phyloP scores from a whole-genome alignment of 768 basidiomycete genomes.

The Termitomyces sp. region DNA sequence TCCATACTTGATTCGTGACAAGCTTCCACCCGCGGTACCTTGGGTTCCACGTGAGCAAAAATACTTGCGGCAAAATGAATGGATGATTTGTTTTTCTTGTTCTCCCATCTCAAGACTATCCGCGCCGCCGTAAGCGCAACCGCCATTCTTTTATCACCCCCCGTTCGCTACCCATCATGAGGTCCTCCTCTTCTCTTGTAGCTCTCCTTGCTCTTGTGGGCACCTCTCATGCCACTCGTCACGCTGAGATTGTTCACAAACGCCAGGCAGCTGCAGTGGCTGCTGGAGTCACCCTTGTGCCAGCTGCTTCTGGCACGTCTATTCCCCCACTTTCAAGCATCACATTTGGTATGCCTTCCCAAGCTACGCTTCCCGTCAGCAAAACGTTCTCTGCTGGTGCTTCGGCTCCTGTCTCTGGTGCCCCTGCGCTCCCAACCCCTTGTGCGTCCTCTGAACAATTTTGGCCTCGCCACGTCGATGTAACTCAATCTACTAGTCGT shows the following conservation, averaged over 20 bases:
- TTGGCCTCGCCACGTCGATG: not conserved
- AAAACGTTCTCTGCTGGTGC: conserved; percentile 59
- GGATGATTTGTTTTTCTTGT: conserved; percentile 6
- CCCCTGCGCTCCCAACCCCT: conserved; percentile 60
- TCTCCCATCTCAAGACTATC: conserved; percentile 3
- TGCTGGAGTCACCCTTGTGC: conserved; percentile 35
- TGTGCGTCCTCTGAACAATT: conserved; percentile 38
- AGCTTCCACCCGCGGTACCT: not conserved
- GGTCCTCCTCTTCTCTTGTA: conserved; percentile 9
- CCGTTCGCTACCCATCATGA: conserved; percentile 19
- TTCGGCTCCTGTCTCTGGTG: conserved; percentile 60
- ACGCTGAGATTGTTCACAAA: conserved; percentile 31
- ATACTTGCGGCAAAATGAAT: not conserved
- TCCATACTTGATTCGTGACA: too few relatives aligned
- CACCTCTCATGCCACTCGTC: conserved; percentile 21
- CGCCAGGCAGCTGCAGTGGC: conserved; percentile 31
- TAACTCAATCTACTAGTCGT: conserved; percentile 19
- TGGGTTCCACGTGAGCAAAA: not conserved
- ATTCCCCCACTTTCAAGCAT: conserved; percentile 60
- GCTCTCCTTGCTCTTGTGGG: conserved; percentile 16
- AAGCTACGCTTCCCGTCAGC: conserved; percentile 44
- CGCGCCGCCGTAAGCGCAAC: conserved; percentile 17
- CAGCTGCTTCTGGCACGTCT: conserved; percentile 43
- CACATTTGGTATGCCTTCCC: conserved; percentile 60
- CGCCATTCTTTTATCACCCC: conserved; percentile 11